Evolutionary conservation across 2,329 filamentous ascomycete genomes (phyloP).

Genomic region (Paecilomyces variotii): DNA sequence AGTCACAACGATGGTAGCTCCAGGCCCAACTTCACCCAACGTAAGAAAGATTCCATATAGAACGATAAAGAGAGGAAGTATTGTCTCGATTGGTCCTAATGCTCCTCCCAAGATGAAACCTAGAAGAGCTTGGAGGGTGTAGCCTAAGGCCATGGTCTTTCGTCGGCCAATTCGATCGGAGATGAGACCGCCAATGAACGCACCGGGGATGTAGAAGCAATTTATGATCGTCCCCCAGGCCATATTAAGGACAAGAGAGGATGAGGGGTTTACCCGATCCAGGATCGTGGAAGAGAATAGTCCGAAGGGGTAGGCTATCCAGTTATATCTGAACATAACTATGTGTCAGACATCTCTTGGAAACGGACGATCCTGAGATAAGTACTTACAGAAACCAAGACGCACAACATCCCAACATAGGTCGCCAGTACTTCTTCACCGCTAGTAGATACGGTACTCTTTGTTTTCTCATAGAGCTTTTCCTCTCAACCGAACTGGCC

Average conservation of each 20-base stretch:
- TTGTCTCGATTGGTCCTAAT: slow-evolving; percentile 35
- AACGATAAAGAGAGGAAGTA: slow-evolving; percentile 45
- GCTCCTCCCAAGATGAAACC: slow-evolving; percentile 46
- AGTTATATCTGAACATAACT: slow-evolving; percentile 37
- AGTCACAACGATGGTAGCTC: slow-evolving; percentile 30
- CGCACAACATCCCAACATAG: slow-evolving; percentile 39
- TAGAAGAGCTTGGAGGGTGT: slow-evolving; percentile 36
- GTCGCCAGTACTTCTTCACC: slow-evolving; percentile 43
- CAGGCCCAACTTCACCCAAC: slow-evolving; percentile 44
- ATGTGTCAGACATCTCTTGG: not conserved
- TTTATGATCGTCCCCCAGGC: slow-evolving; percentile 44
- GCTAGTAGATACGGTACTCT: slow-evolving; percentile 41
- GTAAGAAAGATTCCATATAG: slow-evolving; percentile 45
- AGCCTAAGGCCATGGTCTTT: slow-evolving; percentile 46
- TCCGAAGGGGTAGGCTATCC: slow-evolving; percentile 48
- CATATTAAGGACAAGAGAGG: slow-evolving; percentile 33
- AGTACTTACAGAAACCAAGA: slow-evolving; percentile 5
- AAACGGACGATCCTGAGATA: not conserved
- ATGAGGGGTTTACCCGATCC: slow-evolving; percentile 33
- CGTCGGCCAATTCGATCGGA: slow-evolving; percentile 44
- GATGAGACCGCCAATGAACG: slow-evolving; percentile 40
- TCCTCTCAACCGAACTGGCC: slow-evolving; percentile 43
- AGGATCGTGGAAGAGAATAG: slow-evolving; percentile 50
- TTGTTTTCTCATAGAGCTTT: slow-evolving; percentile 40
- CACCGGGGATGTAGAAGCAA: slow-evolving; percentile 45